Evolutionary conservation across 805 yeast species (phyloP).

Genomic region (Grigorovia transvaalensis): DNA sequence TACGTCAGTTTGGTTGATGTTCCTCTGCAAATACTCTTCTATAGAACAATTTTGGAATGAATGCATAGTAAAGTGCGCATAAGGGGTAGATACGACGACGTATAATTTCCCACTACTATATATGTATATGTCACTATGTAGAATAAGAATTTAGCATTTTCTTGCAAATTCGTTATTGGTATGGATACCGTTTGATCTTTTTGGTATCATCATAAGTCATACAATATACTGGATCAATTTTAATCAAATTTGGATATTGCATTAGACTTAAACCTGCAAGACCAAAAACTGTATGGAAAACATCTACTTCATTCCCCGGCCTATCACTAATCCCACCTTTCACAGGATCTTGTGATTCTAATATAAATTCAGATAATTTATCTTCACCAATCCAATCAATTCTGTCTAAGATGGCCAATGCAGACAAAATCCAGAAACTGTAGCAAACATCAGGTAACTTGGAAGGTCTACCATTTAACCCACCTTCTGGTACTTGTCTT

Average conservation of each 20-base stretch:
- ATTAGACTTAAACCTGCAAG: slow-evolving; percentile 77
- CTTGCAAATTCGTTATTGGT: slow-evolving; percentile 4
- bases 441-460: slow-evolving; percentile 96
- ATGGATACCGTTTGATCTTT: slow-evolving; percentile 31
- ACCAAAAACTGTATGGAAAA: slow-evolving; percentile 87
- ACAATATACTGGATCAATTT: slow-evolving; percentile 80
- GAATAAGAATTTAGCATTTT: neutral
- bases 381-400: slow-evolving; percentile 68
- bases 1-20: no score
- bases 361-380: slow-evolving; percentile 55
- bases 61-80: no score
- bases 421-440: slow-evolving; percentile 92
- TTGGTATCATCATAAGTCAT: slow-evolving; percentile 43
- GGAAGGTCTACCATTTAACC: slow-evolving; percentile 92
- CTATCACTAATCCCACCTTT: slow-evolving; percentile 91
- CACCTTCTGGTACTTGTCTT: slow-evolving; percentile 78
- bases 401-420: slow-evolving; percentile 54
- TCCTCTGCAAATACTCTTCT: no score
- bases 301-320: slow-evolving; percentile 83
- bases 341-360: slow-evolving; percentile 63
- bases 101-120: no score
- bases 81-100: no score
- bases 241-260: slow-evolving; percentile 47
- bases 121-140: no score
- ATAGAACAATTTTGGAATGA: no score